Conservation (phyloP, 2,329 filamentous ascomycete species). For the Alternaria gaisen region DNA sequence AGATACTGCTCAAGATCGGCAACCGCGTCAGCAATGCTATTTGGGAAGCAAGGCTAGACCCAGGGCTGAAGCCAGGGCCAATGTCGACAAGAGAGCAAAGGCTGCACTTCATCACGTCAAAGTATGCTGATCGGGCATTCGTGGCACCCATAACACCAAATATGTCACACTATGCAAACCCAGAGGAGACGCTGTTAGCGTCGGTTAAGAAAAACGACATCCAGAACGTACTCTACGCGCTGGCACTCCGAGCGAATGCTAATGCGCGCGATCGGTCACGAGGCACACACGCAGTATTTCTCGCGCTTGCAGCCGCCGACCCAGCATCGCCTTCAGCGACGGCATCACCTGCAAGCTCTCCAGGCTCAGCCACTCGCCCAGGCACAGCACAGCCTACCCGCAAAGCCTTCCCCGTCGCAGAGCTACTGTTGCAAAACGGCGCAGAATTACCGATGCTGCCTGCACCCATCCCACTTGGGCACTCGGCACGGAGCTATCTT, state of each 20-base stretch:
- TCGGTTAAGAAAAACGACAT: conserved; percentile 97
- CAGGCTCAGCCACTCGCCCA: conserved; percentile 54
- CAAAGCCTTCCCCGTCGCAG: conserved; percentile 83
- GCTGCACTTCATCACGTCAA: conserved; percentile 92
- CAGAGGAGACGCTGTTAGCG: conserved; percentile 88
- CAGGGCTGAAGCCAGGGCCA: conserved; percentile 74
- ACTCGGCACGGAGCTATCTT: conserved; percentile 81
- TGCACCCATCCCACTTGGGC: conserved; percentile 84
- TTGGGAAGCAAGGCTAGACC: conserved; percentile 88
- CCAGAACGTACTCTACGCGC: conserved; percentile 87
- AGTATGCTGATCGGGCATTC: conserved; percentile 86
- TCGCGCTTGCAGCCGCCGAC: conserved; percentile 91
- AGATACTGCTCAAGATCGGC: conserved; percentile 87
- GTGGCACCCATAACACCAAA: conserved; percentile 80
- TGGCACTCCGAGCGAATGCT: conserved; percentile 85
- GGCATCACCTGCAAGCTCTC: conserved; percentile 55
- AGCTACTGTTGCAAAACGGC: conserved; percentile 91
- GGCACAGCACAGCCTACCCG: conserved; percentile 52
- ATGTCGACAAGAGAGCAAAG: conserved; percentile 88
- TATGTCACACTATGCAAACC: conserved; percentile 76
- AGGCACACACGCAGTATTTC: conserved; percentile 86
- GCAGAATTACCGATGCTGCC: conserved; percentile 80
- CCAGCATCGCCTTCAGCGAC: conserved; percentile 75
- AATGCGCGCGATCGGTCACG: conserved; percentile 82
- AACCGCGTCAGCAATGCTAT: conserved; percentile 96